Evolutionary conservation across 2,329 filamentous ascomycete genomes (phyloP).

Genomic region (Pyricularia grisea): DNA sequence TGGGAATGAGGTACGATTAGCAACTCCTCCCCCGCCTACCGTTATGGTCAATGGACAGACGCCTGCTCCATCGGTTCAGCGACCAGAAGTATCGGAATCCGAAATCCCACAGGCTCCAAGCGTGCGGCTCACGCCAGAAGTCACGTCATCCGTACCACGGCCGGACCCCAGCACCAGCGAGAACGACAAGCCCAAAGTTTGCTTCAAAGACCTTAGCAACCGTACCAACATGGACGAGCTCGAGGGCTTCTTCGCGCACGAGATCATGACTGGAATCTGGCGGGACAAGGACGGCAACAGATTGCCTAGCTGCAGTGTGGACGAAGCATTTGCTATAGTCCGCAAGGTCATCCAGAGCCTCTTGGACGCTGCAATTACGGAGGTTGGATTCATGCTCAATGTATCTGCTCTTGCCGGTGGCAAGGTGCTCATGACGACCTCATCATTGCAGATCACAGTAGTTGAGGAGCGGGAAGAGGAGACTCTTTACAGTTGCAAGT

Average conservation of each 20-base stretch:
- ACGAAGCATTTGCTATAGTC: constrained; percentile 45
- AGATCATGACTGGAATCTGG: constrained; percentile 42
- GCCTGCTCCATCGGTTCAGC: not conserved
- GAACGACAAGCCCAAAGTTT: constrained; percentile 1
- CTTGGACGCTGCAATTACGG: constrained; percentile 19
- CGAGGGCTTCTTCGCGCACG: constrained; percentile 43
- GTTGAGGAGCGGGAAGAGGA: constrained; percentile 30
- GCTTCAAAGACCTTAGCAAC: constrained; percentile 26
- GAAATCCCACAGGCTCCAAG: not conserved
- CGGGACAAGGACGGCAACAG: constrained; percentile 34
- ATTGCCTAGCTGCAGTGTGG: constrained; percentile 32
- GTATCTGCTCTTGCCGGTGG: constrained; percentile 47
- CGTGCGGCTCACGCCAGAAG: not conserved
- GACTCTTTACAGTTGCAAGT: constrained; percentile 40
- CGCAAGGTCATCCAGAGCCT: constrained; percentile 44
- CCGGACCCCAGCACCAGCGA: not conserved
- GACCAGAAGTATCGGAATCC: not conserved
- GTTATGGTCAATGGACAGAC: constrained; percentile 22
- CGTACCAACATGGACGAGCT: constrained; percentile 48
- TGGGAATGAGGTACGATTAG: constrained; percentile 20
- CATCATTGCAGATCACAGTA: constrained; percentile 30
- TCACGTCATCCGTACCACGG: not conserved
- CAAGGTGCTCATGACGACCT: constrained; percentile 34
- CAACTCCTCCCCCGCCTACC: constrained; percentile 18
- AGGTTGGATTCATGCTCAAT: constrained; percentile 50